phyloP scores from a whole-genome alignment of 164 flowering plant genomes.

The Sedum album region DNA sequence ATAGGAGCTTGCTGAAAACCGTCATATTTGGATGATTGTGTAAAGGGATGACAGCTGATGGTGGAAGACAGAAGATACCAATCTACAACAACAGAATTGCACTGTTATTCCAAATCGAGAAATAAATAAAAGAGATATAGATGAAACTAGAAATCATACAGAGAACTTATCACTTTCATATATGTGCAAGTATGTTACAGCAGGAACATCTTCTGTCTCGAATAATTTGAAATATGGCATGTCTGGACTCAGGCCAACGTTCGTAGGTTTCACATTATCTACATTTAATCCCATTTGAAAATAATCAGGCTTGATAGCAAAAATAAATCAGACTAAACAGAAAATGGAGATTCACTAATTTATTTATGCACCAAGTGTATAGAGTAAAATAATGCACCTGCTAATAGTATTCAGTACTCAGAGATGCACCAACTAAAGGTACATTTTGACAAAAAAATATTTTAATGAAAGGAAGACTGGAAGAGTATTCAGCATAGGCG shows the following conservation, averaged over 20 bases:
- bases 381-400: not conserved
- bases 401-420: not conserved
- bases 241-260: constrained; percentile 41
- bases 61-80: constrained; percentile 83
- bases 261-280: constrained; percentile 41
- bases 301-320: not conserved
- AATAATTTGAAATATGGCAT: constrained; percentile 32
- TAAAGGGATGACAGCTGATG: constrained; percentile 65
- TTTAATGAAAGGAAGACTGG: not conserved
- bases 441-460: not conserved
- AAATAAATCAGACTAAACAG: not conserved
- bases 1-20: constrained; percentile 74
- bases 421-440: not conserved
- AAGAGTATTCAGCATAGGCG: not conserved
- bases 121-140: not conserved
- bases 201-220: constrained; percentile 19
- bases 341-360: not conserved
- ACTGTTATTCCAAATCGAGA: not conserved
- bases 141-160: constrained; percentile 19
- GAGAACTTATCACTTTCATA: constrained; percentile 48
- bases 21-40: constrained; percentile 93
- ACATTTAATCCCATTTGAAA: constrained; percentile 1
- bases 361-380: not conserved
- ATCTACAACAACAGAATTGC: constrained; percentile 31
- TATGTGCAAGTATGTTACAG: constrained; percentile 43